Evolutionary conservation across 2,329 filamentous ascomycete genomes (phyloP).

Genomic region (Teratosphaeria zuluensis): DNA sequence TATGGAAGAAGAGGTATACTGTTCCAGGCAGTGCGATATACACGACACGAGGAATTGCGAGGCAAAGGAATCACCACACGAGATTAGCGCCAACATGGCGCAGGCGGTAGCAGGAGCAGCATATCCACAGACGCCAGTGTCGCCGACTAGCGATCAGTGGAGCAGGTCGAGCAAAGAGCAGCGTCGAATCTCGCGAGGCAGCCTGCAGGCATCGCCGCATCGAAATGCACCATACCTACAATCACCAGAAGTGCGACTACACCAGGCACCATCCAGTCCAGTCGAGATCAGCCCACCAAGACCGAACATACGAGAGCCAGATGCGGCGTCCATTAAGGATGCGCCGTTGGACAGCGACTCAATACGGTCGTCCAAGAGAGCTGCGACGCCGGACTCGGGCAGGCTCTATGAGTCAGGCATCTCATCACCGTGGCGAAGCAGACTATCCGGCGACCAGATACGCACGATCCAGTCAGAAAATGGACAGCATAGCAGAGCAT

Average conservation of each 20-base stretch:
- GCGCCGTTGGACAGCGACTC: conserved; percentile 6
- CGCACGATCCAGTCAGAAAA: neutral
- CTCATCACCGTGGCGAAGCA: conserved; percentile 13
- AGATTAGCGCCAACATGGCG: conserved; percentile 2
- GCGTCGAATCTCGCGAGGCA: neutral
- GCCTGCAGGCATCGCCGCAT: neutral
- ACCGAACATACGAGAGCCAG: conserved; percentile 18
- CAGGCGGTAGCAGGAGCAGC: neutral
- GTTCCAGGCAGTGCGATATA: too few relatives aligned
- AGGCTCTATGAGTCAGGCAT: conserved; percentile 7
- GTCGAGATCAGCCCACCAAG: conserved; percentile 24
- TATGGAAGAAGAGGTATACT: neutral
- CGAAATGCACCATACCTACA: neutral
- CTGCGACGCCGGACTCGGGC: conserved; percentile 16
- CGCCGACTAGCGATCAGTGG: neutral
- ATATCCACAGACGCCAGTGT: conserved; percentile 1
- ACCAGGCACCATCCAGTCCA: conserved; percentile 23
- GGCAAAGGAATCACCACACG: neutral
- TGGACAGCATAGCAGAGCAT: conserved; percentile 5
- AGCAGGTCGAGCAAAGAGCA: neutral
- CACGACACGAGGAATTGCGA: too few relatives aligned
- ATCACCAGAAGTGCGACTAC: conserved; percentile 20
- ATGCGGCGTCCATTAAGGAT: conserved; percentile 19
- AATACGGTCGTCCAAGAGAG: conserved; percentile 9
- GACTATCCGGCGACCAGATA: conserved; percentile 7